Conservation (phyloP, 2,329 filamentous ascomycete species). For the Arthrocladium fulminans region DNA sequence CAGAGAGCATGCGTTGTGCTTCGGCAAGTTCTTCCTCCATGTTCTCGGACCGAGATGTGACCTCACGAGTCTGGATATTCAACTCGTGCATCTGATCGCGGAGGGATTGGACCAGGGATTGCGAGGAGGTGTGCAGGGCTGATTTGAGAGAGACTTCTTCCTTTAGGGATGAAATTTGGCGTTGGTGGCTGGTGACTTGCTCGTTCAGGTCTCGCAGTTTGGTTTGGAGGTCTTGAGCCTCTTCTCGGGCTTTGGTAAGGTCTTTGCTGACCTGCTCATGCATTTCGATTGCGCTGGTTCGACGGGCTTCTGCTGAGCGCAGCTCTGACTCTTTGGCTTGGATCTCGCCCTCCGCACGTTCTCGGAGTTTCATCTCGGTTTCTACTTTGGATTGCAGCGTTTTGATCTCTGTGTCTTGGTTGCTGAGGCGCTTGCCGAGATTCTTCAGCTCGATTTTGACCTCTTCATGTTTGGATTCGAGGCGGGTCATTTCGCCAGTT, state of each 20-base stretch:
- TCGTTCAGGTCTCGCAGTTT: conserved; percentile 66
- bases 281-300: conserved; percentile 64
- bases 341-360: conserved; percentile 71
- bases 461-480: conserved; percentile 77
- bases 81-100: conserved; percentile 85
- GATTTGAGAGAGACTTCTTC: conserved; percentile 79
- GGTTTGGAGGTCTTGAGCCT: conserved; percentile 48
- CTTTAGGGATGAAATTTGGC: conserved; percentile 57
- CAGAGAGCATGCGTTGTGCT: conserved; percentile 73
- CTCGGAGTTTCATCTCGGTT: conserved; percentile 61
- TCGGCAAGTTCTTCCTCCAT: conserved; percentile 89
- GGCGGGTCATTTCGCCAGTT: conserved; percentile 56
- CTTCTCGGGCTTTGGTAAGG: conserved; percentile 62
- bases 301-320: conserved; percentile 67
- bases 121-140: conserved; percentile 75
- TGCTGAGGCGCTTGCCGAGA: conserved; percentile 59
- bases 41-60: conserved; percentile 69
- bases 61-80: conserved; percentile 83
- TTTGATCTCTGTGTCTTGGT: conserved; percentile 71
- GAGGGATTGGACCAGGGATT: conserved; percentile 83
- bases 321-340: conserved; percentile 66
- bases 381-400: conserved; percentile 68
- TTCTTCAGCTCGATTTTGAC: conserved; percentile 63
- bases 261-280: conserved; percentile 64
- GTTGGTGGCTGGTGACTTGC: conserved; percentile 57